phyloP scores from a whole-genome alignment of 2,329 filamentous ascomycete species.

The Stagonosporopsis vannaccii region DNA sequence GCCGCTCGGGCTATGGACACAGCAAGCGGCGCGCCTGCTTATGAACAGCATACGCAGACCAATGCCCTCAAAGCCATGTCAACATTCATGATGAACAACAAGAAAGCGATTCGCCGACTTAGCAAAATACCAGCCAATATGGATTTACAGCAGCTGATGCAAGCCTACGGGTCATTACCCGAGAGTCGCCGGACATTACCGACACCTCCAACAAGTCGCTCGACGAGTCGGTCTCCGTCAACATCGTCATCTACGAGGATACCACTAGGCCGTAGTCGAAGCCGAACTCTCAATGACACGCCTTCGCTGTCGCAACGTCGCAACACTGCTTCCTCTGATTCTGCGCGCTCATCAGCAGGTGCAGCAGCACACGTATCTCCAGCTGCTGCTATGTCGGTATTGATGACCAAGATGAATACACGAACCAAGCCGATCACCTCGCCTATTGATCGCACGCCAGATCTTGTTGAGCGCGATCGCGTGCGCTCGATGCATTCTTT shows the following conservation, averaged over 20 bases:
- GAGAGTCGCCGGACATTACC: conserved; percentile 10
- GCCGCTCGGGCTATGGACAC: conserved; percentile 46
- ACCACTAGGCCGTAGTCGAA: neutral
- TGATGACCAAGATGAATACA: conserved; percentile 30
- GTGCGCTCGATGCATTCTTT: conserved; percentile 22
- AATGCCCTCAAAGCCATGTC: conserved; percentile 57
- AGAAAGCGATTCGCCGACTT: conserved; percentile 30
- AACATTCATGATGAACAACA: conserved; percentile 32
- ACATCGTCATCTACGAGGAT: neutral
- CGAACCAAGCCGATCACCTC: conserved; percentile 10
- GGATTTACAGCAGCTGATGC: conserved; percentile 28
- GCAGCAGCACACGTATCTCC: conserved; percentile 20
- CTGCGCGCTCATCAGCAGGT: conserved; percentile 3
- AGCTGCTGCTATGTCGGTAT: conserved; percentile 24
- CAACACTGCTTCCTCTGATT: conserved; percentile 6
- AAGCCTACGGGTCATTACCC: conserved; percentile 20
- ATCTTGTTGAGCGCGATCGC: conserved; percentile 1
- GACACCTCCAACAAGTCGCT: conserved; percentile 29
- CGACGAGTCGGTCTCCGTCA: conserved; percentile 23
- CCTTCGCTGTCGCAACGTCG: conserved; percentile 1
- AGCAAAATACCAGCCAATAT: conserved; percentile 29
- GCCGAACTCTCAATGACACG: neutral
- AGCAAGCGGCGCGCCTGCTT: conserved; percentile 47
- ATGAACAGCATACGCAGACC: conserved; percentile 54
- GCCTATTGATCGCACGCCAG: neutral